Base-by-base conservation (phyloP, 371 early-diverging fungal species). In the Furculomyces boomerangus region DNA sequence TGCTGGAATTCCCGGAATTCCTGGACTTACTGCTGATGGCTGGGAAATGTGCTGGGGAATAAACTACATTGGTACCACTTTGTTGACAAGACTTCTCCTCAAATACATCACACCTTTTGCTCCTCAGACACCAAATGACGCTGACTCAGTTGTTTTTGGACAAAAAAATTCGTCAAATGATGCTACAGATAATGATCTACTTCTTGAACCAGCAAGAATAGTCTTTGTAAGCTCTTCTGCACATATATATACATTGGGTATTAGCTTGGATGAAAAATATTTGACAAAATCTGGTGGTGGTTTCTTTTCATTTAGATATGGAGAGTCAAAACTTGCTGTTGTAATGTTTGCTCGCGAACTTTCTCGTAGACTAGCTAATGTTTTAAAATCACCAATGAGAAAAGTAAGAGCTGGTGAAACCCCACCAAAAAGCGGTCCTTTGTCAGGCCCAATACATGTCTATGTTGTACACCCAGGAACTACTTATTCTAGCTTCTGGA, bases 11-110 rank as follows among this genome's bases (percentile, higher is more conserved):
- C 57, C 62, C 0, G 60, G 61, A 41, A 58, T 57, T 26, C 59
- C 55, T 3, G 63, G 56, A 18, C 30, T 67, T 48, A 74, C 78
- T 20, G 60, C 63, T 13, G 73, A 77, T 54, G 78, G 78, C 3
- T 57, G 74, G 53, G 79, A 77, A 58, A 60, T 62, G 55, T 73
- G 75, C 49, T 73, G 71, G 53, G 76, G 71, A 46, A 69, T 69
- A 43, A 79, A 79, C 59, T 77, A 79, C 35, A 58, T 74, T 51
- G 66, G 71, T 2, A 70, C 63, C 55, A 64, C 70, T 44, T 58
- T 72, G 22, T 60, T 73, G 30, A 74, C 74, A 2, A 70, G 60
- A 18, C 56, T 68, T 13, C 53, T 72, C 46, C 54, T 71, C 27
- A 65, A 67, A 3, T 44, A 50, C n/a, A 8, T 72, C 16, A 49